Evolutionary conservation across 176 grass and related monocot genomes (phyloP).

Genomic region (Oryza punctata): DNA sequence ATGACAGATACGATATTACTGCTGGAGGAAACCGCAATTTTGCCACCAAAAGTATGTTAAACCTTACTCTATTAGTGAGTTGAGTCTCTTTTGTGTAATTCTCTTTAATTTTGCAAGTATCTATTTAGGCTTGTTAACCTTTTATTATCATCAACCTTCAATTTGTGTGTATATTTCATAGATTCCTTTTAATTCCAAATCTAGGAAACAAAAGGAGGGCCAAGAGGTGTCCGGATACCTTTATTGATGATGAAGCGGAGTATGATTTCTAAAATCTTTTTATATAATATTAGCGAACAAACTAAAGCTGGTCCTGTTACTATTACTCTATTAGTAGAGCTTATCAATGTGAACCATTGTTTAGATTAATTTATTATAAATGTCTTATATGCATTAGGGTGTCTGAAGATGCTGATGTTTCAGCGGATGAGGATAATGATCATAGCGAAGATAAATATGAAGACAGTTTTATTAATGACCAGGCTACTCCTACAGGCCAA

Average conservation of each 20-base stretch:
- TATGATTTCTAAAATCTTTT: constrained; percentile 46
- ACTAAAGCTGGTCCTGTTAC: not conserved
- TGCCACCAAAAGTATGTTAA: constrained; percentile 32
- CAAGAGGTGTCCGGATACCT: constrained; percentile 42
- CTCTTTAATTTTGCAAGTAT: not conserved
- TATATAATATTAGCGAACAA: constrained; percentile 18
- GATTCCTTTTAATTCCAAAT: constrained; percentile 23
- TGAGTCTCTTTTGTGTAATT: constrained; percentile 8
- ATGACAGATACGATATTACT: constrained; percentile 44
- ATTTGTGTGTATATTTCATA: constrained; percentile 19
- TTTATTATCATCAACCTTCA: not conserved
- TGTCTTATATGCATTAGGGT: constrained; percentile 52
- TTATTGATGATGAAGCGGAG: constrained; percentile 85
- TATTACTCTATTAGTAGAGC: not conserved
- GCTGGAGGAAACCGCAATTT: constrained; percentile 16
- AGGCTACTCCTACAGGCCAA: constrained; percentile 50
- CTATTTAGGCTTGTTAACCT: not conserved
- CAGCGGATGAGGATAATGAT: constrained; percentile 70
- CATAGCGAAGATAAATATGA: constrained; percentile 70
- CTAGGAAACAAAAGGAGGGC: constrained; percentile 61
- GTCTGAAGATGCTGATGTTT: constrained; percentile 77
- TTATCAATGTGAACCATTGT: not conserved
- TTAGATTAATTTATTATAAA: constrained; percentile 19
- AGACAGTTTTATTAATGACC: constrained; percentile 86
- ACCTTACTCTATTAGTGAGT: constrained; percentile 52